Conservation (phyloP, 768 basidiomycete genomes). For the Termitomyces sp. region DNA sequence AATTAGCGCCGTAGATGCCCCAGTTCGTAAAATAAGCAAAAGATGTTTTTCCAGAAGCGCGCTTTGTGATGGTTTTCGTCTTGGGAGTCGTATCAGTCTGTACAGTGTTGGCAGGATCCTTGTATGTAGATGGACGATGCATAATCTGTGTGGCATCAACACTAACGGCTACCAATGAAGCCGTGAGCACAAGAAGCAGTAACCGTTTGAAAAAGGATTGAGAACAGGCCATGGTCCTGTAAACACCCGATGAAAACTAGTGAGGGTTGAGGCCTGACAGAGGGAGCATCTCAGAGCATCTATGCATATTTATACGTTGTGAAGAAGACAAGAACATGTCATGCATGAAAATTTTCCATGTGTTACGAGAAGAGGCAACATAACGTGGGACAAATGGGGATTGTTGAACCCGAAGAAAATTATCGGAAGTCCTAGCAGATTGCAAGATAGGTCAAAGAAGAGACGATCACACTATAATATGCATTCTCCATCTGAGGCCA, state of each 20-base stretch:
- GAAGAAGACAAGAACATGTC: conserved; percentile 1
- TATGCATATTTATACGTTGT: conserved; percentile 17
- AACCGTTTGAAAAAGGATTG: conserved; percentile 21
- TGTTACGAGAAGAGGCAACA: conserved; percentile 7
- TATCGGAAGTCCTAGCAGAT: neutral
- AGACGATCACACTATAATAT: conserved; percentile 14
- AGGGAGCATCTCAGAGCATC: neutral
- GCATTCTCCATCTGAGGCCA: neutral
- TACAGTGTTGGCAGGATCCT: conserved; percentile 33
- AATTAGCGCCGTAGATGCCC: conserved; percentile 65
- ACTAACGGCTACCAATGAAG: conserved; percentile 18
- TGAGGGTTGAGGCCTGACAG: neutral
- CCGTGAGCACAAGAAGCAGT: conserved; percentile 23
- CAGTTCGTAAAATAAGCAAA: conserved; percentile 61
- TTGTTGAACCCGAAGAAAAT: conserved; percentile 2
- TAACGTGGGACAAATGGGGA: conserved; percentile 16
- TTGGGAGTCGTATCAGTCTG: conserved; percentile 31
- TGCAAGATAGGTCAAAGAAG: conserved; percentile 8
- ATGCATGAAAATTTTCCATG: conserved; percentile 5
- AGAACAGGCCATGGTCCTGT: conserved; percentile 10
- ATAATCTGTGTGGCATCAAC: conserved; percentile 49
- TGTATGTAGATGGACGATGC: conserved; percentile 48
- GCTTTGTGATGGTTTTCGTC: conserved; percentile 38
- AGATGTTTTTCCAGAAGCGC: conserved; percentile 35
- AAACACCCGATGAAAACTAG: neutral